Base-by-base conservation (phyloP, 2,329 filamentous ascomycete species). In the Apiospora saccharicola region DNA sequence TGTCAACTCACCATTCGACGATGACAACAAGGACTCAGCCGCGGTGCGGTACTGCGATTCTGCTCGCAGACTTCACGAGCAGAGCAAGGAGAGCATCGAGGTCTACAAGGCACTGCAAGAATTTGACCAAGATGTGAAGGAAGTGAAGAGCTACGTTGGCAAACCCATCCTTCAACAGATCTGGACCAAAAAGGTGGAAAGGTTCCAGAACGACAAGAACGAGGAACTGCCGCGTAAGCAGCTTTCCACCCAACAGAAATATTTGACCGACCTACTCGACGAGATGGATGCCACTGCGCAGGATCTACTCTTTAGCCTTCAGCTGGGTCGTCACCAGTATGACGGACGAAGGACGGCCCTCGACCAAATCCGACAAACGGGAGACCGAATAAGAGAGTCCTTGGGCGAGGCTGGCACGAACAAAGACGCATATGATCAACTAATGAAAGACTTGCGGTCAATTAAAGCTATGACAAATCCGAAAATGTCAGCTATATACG, bases 181-280 rank as follows among this genome's bases (percentile, higher is more conserved):
- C 26, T 81, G 80, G 80, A 72, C 72, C 24, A 73, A 75, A 69
- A 80, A 75, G 70, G 73, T 77, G 14, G 74, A 75, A 43, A 70
- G 73, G 13, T 69, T 72, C 68, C 76, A 73, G 13, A 72, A 76
- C 22, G 71, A 69, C 7, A 67, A 75, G 67, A 73, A 76, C 64
- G 75, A 70, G 1, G 22, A 41, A n/a, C 8, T 12, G 10, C 72
- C 76, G 61, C 49, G 71, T 34, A 73, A 75, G 34, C 75, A 76
- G 24, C 76, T 79, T 61, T 69, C 44, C 37, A 73, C 76, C 44
- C 78, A 79, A 68, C 74, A 61, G 46, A 76, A 78, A 68, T 77
- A 78, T 68, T 53, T 81, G 34, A 75, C 77, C 37, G 72, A 75
- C 22, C 79, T 76, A 70, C 47, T 81, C 24, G 72, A 72, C 34